These are phyloP conservation scores for Phytophthora rubi DNA, from an alignment of 352 stramenopile genomes.

Conservation along the genomic window DNA sequence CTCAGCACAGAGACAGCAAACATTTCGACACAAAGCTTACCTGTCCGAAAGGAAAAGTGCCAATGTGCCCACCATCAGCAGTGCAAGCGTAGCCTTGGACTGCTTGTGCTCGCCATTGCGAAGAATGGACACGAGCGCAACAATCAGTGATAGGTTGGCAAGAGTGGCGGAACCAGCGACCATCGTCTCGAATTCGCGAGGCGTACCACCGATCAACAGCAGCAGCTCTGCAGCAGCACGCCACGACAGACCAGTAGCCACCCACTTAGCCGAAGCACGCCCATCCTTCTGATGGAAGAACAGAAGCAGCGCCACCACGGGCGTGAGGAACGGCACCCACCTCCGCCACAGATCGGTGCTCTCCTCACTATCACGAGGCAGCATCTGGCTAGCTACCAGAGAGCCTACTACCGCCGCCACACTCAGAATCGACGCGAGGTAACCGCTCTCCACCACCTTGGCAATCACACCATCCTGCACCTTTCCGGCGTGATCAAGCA, in stretches of 20 bases:
- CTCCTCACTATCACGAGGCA: constrained; percentile 42
- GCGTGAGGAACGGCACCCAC: constrained; percentile 73
- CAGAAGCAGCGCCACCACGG: constrained; percentile 66
- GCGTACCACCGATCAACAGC: constrained; percentile 56
- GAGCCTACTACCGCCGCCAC: constrained; percentile 73
- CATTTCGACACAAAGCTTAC: constrained; percentile 28
- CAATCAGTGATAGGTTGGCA: constrained; percentile 64
- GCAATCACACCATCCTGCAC: constrained; percentile 36
- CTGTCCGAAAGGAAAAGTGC: constrained; percentile 77
- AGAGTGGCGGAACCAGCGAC: constrained; percentile 43
- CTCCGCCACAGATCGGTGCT: constrained; percentile 51
- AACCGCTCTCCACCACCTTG: constrained; percentile 65
- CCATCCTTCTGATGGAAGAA: constrained; percentile 82
- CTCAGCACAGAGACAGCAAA: background rate
- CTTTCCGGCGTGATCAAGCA: constrained; percentile 19
- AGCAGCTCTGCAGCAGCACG: constrained; percentile 73
- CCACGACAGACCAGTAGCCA: constrained; percentile 83
- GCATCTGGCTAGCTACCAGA: constrained; percentile 63
- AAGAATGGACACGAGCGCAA: constrained; percentile 54
- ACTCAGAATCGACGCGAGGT: constrained; percentile 71
- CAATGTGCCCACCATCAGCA: constrained; percentile 46
- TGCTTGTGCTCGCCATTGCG: constrained; percentile 56
- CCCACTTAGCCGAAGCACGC: constrained; percentile 78
- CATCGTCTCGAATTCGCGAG: constrained; percentile 56
- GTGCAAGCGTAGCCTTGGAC: constrained; percentile 62